Conservation (phyloP, 306 rosid genomes). For the Vachellia collinsii region DNA sequence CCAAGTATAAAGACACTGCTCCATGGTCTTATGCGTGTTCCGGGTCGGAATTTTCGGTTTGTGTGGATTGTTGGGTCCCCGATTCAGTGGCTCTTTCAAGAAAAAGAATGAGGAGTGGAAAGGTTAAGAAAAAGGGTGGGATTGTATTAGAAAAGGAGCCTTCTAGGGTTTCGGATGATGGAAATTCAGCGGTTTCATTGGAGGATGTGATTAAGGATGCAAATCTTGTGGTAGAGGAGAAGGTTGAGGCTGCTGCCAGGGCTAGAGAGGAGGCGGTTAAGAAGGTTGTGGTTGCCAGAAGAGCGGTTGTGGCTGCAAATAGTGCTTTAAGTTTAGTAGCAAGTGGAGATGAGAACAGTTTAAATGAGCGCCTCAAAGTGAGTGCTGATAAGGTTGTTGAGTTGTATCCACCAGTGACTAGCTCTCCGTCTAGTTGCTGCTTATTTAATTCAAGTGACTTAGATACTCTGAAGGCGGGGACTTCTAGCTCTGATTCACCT, state of each 20-base stretch:
- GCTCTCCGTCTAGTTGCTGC: slow-evolving; percentile 47
- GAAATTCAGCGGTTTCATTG: slow-evolving; percentile 35
- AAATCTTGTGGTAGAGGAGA: slow-evolving; percentile 41
- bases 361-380: slow-evolving; percentile 28
- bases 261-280: slow-evolving; percentile 45
- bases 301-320: slow-evolving; percentile 46
- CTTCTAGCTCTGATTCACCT: slow-evolving; percentile 33
- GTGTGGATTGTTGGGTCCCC: slow-evolving; percentile 84
- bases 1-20: slow-evolving; percentile 40
- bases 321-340: slow-evolving; percentile 45
- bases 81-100: slow-evolving; percentile 51
- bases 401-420: slow-evolving; percentile 48
- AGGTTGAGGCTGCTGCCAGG: slow-evolving; percentile 48
- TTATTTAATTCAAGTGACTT: slow-evolving; percentile 42
- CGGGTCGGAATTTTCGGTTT: slow-evolving; percentile 52
- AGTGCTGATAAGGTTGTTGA: slow-evolving; percentile 42
- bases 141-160: slow-evolving; percentile 33
- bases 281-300: slow-evolving; percentile 45
- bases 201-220: slow-evolving; percentile 51
- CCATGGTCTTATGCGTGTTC: slow-evolving; percentile 56
- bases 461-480: slow-evolving; percentile 31
- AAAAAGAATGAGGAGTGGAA: slow-evolving; percentile 31
- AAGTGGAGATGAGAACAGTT: slow-evolving; percentile 29
- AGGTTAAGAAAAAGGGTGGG: slow-evolving; percentile 40
- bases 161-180: slow-evolving; percentile 50